Evolutionary conservation across 306 rosid genomes (phyloP).

Genomic region (Pachyrhizus erosus): DNA sequence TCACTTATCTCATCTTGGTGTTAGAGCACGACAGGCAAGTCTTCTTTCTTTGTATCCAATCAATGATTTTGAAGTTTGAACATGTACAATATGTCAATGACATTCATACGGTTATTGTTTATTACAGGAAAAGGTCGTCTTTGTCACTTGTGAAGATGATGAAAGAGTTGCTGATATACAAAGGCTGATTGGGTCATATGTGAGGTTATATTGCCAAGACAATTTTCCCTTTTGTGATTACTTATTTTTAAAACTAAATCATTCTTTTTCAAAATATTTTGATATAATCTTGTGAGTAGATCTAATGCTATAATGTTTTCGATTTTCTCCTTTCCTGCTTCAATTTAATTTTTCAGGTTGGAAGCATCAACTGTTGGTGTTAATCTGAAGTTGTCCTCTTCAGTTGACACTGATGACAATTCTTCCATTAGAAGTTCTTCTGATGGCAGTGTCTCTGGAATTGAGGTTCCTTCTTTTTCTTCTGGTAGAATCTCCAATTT

Average conservation of each 20-base stretch:
- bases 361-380: conserved; percentile 83
- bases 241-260: conserved; percentile 25
- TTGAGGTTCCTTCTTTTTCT: conserved; percentile 57
- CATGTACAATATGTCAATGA: conserved; percentile 28
- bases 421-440: conserved; percentile 52
- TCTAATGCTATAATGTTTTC: conserved; percentile 36
- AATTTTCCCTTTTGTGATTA: conserved; percentile 25
- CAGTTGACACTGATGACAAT: conserved; percentile 46
- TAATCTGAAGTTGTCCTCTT: conserved; percentile 56
- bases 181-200: conserved; percentile 62
- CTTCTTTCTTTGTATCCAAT: conserved; percentile 36
- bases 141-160: conserved; percentile 93
- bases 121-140: conserved; percentile 90
- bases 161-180: conserved; percentile 66
- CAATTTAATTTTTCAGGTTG: conserved; percentile 62
- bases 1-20: conserved; percentile 99
- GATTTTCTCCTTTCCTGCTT: conserved; percentile 22
- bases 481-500: conserved; percentile 55
- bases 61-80: conserved; percentile 23
- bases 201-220: conserved; percentile 62
- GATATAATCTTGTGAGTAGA: conserved; percentile 30
- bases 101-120: conserved; percentile 32
- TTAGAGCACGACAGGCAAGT: conserved; percentile 95
- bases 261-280: conserved; percentile 36
- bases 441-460: conserved; percentile 41